Percentiles rank a stretch among this genome's conserved stretches.
These are phyloP conservation scores for Cadophora malorum DNA, from an alignment of 2,329 filamentous ascomycete genomes.

Conservation along the genomic window DNA sequence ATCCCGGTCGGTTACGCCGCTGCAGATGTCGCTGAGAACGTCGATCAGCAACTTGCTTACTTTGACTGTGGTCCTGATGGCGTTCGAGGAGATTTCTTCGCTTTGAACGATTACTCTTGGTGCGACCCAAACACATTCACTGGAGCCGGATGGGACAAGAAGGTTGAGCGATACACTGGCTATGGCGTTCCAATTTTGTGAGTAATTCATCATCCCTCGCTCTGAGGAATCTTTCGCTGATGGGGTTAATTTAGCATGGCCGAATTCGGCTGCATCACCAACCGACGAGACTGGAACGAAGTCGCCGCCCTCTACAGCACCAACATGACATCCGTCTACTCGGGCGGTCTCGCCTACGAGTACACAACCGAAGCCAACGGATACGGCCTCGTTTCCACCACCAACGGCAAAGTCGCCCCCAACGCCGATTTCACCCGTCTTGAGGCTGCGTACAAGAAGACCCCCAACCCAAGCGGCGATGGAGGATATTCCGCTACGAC, in stretches of 20 bases:
- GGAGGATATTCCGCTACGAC: constrained; percentile 54
- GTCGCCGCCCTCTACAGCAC: constrained; percentile 77
- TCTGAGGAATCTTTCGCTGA: constrained; percentile 20
- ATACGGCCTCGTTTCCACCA: constrained; percentile 62
- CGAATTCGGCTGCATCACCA: constrained; percentile 89
- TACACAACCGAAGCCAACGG: constrained; percentile 82
- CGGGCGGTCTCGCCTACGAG: constrained; percentile 95
- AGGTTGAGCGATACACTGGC: constrained; percentile 70
- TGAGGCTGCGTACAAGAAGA: constrained; percentile 51
- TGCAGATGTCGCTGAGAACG: constrained; percentile 68
- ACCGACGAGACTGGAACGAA: constrained; percentile 82
- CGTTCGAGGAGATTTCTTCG: constrained; percentile 71
- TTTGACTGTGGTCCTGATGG: constrained; percentile 76
- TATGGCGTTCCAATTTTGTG: constrained; percentile 68
- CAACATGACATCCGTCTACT: constrained; percentile 90
- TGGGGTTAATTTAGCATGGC: constrained; percentile 59
- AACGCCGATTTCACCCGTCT: constrained; percentile 56
- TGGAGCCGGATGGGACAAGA: constrained; percentile 70
- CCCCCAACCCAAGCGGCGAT: constrained; percentile 55
- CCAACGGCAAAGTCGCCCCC: constrained; percentile 48
- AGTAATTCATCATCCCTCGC: constrained; percentile 15
- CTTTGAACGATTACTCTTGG: constrained; percentile 72
- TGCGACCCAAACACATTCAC: constrained; percentile 65
- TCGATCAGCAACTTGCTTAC: constrained; percentile 67
- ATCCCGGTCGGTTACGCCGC: constrained; percentile 66